These are phyloP conservation scores for Lentinula sp. DNA, from an alignment of 768 basidiomycete genomes.

Conservation along the genomic window DNA sequence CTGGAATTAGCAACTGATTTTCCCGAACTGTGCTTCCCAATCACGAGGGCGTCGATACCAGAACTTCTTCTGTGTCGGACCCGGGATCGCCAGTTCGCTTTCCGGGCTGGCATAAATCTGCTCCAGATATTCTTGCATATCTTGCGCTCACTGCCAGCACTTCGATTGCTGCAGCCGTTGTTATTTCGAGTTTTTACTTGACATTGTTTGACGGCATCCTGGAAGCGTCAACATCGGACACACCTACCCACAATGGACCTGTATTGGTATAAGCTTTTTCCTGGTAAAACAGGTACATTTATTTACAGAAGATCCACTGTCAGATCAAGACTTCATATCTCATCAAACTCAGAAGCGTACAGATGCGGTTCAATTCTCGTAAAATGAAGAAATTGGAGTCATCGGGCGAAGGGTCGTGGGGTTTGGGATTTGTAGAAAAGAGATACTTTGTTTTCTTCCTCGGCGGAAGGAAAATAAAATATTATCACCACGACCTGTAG, in stretches of 20 bases:
- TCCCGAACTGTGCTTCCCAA: neutral
- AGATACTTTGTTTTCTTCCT: neutral
- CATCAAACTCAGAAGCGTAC: neutral
- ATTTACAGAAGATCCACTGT: neutral
- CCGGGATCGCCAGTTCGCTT: conserved; percentile 1
- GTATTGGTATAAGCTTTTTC: neutral
- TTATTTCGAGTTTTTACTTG: neutral
- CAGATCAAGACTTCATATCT: neutral
- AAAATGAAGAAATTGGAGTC: neutral
- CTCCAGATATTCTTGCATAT: neutral
- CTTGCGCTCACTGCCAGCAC: neutral
- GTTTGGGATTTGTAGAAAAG: neutral
- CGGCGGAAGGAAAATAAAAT: neutral
- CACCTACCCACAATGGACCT: neutral
- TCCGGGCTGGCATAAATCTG: neutral
- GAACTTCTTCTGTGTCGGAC: neutral
- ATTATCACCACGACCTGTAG: neutral
- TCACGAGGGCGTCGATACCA: neutral
- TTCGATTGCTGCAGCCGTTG: neutral
- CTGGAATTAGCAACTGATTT: neutral
- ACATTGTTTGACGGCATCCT: neutral
- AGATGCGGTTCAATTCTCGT: neutral
- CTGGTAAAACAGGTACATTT: neutral
- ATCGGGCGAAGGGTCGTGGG: neutral
- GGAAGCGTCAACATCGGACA: neutral